These are phyloP conservation scores for Curvularia sp. DNA, from an alignment of 2,329 filamentous ascomycete genomes.

Conservation along the genomic window DNA sequence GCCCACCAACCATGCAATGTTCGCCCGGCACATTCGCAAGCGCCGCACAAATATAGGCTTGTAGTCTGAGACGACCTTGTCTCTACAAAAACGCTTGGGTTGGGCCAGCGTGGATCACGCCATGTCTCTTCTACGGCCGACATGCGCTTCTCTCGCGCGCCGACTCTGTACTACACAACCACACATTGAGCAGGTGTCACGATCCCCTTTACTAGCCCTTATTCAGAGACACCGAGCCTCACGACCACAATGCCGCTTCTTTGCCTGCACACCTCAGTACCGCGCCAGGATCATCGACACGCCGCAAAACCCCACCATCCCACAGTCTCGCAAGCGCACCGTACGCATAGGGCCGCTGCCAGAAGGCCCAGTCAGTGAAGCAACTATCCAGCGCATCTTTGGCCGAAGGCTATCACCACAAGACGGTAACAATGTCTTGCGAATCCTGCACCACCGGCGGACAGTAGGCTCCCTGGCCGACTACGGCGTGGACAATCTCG, in stretches of 20 bases:
- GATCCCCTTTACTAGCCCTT: slow-evolving; percentile 32
- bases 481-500: slow-evolving; percentile 48
- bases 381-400: slow-evolving; percentile 41
- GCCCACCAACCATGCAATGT: slow-evolving; percentile 19
- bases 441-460: slow-evolving; percentile 50
- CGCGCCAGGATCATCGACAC: slow-evolving; percentile 37
- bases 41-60: slow-evolving; percentile 1
- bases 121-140: slow-evolving; percentile 42
- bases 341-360: slow-evolving; percentile 45
- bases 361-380: slow-evolving; percentile 34
- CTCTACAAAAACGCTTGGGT: not conserved
- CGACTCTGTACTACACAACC: slow-evolving; percentile 35
- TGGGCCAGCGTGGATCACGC: slow-evolving; percentile 20
- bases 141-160: slow-evolving; percentile 38
- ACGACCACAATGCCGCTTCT: slow-evolving; percentile 32
- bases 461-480: slow-evolving; percentile 51
- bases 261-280: slow-evolving; percentile 33
- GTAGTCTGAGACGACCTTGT: not conserved
- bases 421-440: slow-evolving; percentile 48
- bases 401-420: slow-evolving; percentile 34
- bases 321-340: slow-evolving; percentile 36
- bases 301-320: slow-evolving; percentile 29
- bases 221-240: slow-evolving; percentile 22
- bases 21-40: not conserved
- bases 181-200: slow-evolving; percentile 25